These are phyloP conservation scores for Hippophae tibetana DNA, from an alignment of 306 rosid genomes.

Conservation along the genomic window DNA sequence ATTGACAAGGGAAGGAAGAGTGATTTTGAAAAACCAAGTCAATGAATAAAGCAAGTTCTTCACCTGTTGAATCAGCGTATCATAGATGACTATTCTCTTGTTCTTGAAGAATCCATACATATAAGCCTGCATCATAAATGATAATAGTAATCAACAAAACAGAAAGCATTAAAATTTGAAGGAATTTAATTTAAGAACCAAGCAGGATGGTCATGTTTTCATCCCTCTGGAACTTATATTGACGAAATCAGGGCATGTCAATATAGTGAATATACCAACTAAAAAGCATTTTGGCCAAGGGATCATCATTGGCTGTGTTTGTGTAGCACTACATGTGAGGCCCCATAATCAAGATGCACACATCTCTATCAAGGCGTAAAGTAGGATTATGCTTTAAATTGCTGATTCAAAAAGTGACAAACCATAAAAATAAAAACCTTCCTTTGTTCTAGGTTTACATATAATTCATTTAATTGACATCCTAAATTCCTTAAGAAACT, in stretches of 20 bases:
- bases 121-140: constrained; percentile 65
- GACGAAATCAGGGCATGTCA: neutral
- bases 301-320: no score
- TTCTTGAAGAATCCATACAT: constrained; percentile 98
- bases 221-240: neutral
- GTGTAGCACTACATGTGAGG: neutral
- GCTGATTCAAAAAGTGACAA: no score
- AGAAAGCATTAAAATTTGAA: neutral
- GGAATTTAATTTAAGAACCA: neutral
- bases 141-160: constrained; percentile 12
- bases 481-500: neutral
- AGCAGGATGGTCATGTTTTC: neutral
- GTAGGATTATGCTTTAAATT: no score
- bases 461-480: neutral
- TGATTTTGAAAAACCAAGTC: neutral
- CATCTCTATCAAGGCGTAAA: no score
- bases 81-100: constrained; percentile 94
- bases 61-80: constrained; percentile 94
- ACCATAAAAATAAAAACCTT: neutral
- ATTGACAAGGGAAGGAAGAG: neutral
- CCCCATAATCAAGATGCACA: no score
- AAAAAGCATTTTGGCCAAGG: neutral
- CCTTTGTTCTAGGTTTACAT: neutral
- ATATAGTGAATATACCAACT: neutral
- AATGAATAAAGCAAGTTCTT: constrained; percentile 10